Base-by-base conservation (phyloP, 2,329 filamentous ascomycete species). In the Fusarium sp. region DNA sequence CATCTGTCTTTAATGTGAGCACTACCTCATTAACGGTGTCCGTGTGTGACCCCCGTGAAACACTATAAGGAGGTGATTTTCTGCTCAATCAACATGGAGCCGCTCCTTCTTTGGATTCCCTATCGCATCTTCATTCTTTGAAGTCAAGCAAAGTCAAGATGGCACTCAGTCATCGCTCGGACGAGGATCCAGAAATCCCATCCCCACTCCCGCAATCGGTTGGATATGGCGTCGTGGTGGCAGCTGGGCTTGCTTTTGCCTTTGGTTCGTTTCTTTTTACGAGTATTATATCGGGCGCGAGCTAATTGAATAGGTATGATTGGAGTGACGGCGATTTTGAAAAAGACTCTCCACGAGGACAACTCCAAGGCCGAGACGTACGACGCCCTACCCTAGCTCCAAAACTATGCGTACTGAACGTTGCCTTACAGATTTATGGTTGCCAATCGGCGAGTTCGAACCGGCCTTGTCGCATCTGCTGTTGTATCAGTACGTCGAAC, bases 221-320 rank as follows among this genome's bases (percentile, higher is more conserved):
- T 74, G 93, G 93, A 79, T 95, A 95, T 88, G 93, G 92, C 77
- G 90, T 95, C 76, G 89, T 95, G 60, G 83, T 95, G 45, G 93
- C 93, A 32, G 82, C 95, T 30, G 93, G 93, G 22, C 90, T 93
- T 75, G 87, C 89, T 35, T 95, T 95, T 84, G 92, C 93, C 37
- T 84, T 95, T 73, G 90, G 68, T 70, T 91, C 68, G 94, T 93
- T 91, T 81, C 38, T 17, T 22, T 25, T 12, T 10, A 3, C 2
- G 9, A 10, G 22, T 12, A 11, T 33, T 3, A 6, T 6, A 62
- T 20, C 6, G 10, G 3, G 7, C 11, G 14, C 11, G 37, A n/a
- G 40, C 60, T 67, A 32, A 67, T 10, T n/a, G 7, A 1, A 30
- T 7, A 70, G 68, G 58, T 40, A 70, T 70, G 68, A 70, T 67